Percentiles rank a stretch among this genome's conserved stretches.
phyloP scores from a whole-genome alignment of 805 yeast genomes.

The Sugiyamaella boreocaroliniensis region DNA sequence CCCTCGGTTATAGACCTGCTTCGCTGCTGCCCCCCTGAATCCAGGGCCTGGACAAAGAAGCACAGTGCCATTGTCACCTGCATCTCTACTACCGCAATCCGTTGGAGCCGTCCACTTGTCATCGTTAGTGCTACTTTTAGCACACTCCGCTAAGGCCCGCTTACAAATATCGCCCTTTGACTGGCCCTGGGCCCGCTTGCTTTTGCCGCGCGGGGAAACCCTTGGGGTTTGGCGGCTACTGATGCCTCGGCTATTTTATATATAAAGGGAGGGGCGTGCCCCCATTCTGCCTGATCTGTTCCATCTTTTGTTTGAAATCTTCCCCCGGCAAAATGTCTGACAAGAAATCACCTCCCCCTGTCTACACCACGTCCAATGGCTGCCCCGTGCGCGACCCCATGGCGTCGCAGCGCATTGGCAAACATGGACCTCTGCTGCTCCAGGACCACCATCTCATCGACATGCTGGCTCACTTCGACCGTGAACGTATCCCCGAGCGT shows the following conservation, averaged over 20 bases:
- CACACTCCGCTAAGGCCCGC: not conserved
- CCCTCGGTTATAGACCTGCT: no score
- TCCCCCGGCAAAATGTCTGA: slow-evolving; percentile 5
- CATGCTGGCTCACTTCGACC: slow-evolving; percentile 51
- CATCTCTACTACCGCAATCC: no score
- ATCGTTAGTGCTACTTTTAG: no score
- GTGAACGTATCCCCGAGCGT: slow-evolving; percentile 61
- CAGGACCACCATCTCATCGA: slow-evolving; percentile 56
- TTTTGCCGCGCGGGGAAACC: not conserved
- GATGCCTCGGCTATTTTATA: not conserved
- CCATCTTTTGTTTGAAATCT: not conserved
- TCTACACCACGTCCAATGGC: slow-evolving; percentile 48
- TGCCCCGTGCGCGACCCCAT: slow-evolving; percentile 50
- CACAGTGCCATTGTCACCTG: no score
- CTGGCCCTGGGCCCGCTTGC: not conserved
- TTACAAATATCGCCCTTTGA: not conserved
- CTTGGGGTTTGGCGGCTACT: not conserved
- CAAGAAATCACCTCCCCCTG: slow-evolving; percentile 16
- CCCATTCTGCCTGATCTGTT: not conserved
- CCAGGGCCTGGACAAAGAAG: no score
- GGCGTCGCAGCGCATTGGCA: slow-evolving; percentile 48
- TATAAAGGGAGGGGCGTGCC: not conserved
- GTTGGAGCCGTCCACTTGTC: no score
- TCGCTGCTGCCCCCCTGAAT: no score
- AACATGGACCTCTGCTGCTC: slow-evolving; percentile 49